Evolutionary conservation across 129 eudicot species (phyloP).

Genomic region (Tanacetum coccineum): DNA sequence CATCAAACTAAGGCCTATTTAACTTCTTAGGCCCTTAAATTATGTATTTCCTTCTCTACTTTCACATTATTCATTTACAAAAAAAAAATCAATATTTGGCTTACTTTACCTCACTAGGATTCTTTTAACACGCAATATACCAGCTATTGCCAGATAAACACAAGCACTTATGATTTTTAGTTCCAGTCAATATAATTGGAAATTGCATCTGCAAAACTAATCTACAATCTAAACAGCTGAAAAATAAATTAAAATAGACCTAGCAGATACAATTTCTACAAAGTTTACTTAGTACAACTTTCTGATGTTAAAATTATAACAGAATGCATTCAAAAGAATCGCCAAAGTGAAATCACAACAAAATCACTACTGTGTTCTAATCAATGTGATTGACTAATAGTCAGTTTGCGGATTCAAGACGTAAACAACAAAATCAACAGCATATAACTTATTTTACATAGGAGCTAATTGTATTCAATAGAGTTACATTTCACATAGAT

Average conservation of each 20-base stretch:
- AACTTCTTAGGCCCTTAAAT: not conserved
- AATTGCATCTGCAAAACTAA: constrained; percentile 2
- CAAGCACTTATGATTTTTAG: no score
- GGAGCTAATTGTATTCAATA: not conserved
- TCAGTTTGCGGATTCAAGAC: not conserved
- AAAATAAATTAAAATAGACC: not conserved
- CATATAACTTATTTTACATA: not conserved
- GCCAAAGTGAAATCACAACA: constrained; percentile 6
- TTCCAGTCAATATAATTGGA: not conserved
- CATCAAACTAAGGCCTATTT: not conserved
- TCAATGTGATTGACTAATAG: not conserved
- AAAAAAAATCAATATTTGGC: not conserved
- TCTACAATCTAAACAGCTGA: constrained; percentile 11
- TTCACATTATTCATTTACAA: not conserved
- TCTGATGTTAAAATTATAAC: constrained; percentile 4
- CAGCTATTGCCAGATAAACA: not conserved
- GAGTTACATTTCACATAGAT: constrained; percentile 13
- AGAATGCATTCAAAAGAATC: not conserved
- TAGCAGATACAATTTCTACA: not conserved
- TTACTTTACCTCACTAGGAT: not conserved
- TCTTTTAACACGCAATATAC: constrained; percentile 1
- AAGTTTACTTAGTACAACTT: not conserved
- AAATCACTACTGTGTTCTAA: not conserved
- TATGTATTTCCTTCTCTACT: constrained; percentile 3
- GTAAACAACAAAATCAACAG: constrained; percentile 14